Base-by-base conservation (phyloP, 2,329 filamentous ascomycete species). In the Penicillium sp. region DNA sequence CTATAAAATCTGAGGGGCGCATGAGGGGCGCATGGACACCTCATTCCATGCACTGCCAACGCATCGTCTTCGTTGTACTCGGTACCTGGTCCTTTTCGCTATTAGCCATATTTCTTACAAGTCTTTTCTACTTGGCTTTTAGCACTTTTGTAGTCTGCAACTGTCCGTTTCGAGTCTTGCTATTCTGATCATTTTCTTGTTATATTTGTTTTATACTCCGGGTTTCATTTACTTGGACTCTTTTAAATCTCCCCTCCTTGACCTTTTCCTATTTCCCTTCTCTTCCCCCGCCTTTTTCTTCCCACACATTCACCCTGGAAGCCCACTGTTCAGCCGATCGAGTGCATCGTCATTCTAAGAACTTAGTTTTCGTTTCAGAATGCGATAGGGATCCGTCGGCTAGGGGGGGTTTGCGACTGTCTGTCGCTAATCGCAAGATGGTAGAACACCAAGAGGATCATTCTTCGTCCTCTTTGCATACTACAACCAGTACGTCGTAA, bases 381-480 rank as follows among this genome's bases (percentile, higher is more conserved):
- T 72, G 69, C 67, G 64, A 69, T 72, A 71, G 62, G 61, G 42
- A 62, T 57, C 57, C 49, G 52, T 53, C 51, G 56, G 61, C 60
- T 60, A 61, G 59, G 63, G 68, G 64, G 67, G 66, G 63, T 63
- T 63, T 64, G 64, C 64, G 61, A 63, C 58, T 55, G 48, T 60
- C 58, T 62, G 61, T 61, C 61, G 56, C 57, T 62, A 61, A 65
- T 63, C 63, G 63, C 64, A 68, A 69, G 61, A 72, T 71, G 69
- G 64, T 68, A 62, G 64, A 66, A 67, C 61, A 63, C 58, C 67
- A 67, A 58, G 66, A 49, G 41, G 43, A 50, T 32, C 21, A 33
- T 60, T 66, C 59, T 55, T 26, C 8, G 26, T 59, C 65, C 52
- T 66, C 62, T 58, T 56, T 65, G 61, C 62, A 63, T 53, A 62